Percentiles rank a stretch among this genome's conserved stretches.
phyloP scores from a whole-genome alignment of 257 asterid species.

The Solanum lycopersicoides region DNA sequence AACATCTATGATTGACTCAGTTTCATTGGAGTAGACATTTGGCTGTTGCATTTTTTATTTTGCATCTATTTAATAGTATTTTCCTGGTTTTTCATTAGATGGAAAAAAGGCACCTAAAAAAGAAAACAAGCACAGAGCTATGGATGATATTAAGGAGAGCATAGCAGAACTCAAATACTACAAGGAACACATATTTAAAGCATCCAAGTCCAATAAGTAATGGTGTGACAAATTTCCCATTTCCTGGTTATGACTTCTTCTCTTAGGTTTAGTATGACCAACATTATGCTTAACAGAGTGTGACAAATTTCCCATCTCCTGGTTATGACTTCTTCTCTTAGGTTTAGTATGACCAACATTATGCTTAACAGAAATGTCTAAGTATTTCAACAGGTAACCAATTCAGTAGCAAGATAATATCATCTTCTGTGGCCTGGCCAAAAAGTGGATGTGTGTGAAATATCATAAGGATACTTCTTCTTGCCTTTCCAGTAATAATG shows the following conservation, averaged over 20 bases:
- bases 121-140: conserved; percentile 71
- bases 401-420: neutral
- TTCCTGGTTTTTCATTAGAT: conserved; percentile 22
- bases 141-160: conserved; percentile 93
- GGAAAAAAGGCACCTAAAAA: conserved; percentile 63
- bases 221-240: neutral
- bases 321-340: neutral
- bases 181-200: conserved; percentile 67
- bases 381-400: neutral
- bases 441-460: neutral
- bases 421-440: neutral
- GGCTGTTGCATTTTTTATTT: neutral
- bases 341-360: neutral
- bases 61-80: neutral
- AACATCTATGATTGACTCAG: no score
- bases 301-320: neutral
- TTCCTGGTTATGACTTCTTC: neutral
- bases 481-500: neutral
- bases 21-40: no score
- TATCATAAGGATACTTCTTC: neutral
- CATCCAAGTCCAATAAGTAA: conserved; percentile 35
- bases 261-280: neutral
- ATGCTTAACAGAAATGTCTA: neutral
- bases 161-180: conserved; percentile 70
- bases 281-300: neutral